Evolutionary conservation across 139 green algal genomes (phyloP), one percentile per base, ranked within the genome.

Genomic region (Chlorella sp.): DNA sequence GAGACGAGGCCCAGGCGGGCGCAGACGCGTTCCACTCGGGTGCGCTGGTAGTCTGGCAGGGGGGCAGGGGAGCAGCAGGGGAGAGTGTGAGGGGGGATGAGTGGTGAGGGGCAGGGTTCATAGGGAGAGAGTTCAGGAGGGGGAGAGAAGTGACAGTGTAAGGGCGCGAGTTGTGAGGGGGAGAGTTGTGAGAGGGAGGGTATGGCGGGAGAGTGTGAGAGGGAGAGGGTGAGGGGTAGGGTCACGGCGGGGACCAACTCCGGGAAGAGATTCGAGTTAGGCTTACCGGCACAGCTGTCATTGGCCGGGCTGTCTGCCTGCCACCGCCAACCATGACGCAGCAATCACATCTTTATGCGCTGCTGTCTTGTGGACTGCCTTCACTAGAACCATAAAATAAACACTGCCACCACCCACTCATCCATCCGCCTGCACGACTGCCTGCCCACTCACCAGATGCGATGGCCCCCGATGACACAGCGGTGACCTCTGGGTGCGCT

Each of bases 21-120:
- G 77, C 96, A 99, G 84, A 99, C 93, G 18, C 93, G 93, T 92
- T 99, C 98, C 73, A 99, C 98, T 21, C 98, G 94, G 79, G 98
- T 92, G 32, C 98, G 94, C 94, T 99, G 98, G 94, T 99, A 99
- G 93, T 99, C 98, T 88, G 84, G 39, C 28, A 24, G 42, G 64
- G 7, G 36, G 19, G 34, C 7, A 30, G n/a, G 1, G 75, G 75
- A 30, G 2, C 5, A 32, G 32, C 3, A 39, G 32, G 39, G 14
- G 32, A 21, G 71, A 39, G 12, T 1, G 26, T 76, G 68, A 12
- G n/a, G 68, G 26, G 68, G 28, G 66, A 5, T 76, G 68, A 18
- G 26, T 1, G 68, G 48, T 16, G 68, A 22, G 24, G 21, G 1
- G 15, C 3, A 24, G 60, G 60, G 18, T 76, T 76, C 21, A 12